Percentiles rank a stretch among this genome's conserved stretches.
phyloP scores from a whole-genome alignment of 2,329 filamentous ascomycete genomes.

The Lecanosticta acicola region DNA sequence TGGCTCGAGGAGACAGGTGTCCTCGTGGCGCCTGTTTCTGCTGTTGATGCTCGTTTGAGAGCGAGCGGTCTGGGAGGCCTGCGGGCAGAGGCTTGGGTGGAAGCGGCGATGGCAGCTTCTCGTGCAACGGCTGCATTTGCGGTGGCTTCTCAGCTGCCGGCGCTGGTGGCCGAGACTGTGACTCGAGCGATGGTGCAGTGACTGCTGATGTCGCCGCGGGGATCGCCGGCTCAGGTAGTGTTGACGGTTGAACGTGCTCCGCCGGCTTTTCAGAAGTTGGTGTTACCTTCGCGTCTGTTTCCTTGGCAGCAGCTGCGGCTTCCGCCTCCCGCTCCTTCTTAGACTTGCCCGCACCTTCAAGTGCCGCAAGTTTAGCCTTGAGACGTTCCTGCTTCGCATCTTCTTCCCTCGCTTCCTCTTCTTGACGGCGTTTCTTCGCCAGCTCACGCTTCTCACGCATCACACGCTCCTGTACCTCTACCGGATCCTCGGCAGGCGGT shows the following conservation, averaged over 20 bases:
- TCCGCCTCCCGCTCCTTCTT: conserved; percentile 32
- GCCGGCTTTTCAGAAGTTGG: background rate
- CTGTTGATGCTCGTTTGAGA: conserved; percentile 8
- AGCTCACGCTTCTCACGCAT: conserved; percentile 38
- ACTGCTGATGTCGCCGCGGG: conserved; percentile 16
- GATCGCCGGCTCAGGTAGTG: conserved; percentile 13
- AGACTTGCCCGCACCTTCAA: conserved; percentile 30
- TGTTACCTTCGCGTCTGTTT: conserved; percentile 2
- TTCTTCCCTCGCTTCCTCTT: conserved; percentile 28
- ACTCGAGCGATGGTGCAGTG: conserved; percentile 12
- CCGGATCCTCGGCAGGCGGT: conserved; percentile 49
- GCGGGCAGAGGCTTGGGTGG: conserved; percentile 17
- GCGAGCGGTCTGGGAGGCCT: conserved; percentile 12
- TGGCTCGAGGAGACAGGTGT: conserved; percentile 22
- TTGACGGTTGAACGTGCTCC: conserved; percentile 2
- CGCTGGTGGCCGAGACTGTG: conserved; percentile 15
- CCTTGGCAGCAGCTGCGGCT: conserved; percentile 23
- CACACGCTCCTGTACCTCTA: conserved; percentile 57
- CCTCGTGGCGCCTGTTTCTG: conserved; percentile 15
- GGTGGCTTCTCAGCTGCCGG: conserved; percentile 8
- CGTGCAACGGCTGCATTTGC: conserved; percentile 6
- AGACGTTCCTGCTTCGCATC: conserved; percentile 29
- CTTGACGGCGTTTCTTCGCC: conserved; percentile 25
- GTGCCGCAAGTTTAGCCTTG: conserved; percentile 31
- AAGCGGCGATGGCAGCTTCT: conserved; percentile 20